These are phyloP conservation scores for Dendrobium huoshanense DNA, from an alignment of 106 monocot genomes.

Conservation along the genomic window DNA sequence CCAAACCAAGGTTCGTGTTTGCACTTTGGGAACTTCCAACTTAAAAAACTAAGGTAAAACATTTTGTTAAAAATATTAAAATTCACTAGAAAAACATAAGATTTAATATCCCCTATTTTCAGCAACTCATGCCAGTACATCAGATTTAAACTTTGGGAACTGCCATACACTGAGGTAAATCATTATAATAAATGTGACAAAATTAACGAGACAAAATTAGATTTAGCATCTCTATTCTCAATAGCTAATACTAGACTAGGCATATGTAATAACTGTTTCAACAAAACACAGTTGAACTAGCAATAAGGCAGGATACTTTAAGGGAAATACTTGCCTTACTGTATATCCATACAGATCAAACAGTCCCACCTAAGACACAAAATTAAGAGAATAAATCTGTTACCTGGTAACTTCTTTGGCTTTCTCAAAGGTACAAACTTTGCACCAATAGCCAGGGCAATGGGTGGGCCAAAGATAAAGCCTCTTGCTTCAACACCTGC, in stretches of 20 bases:
- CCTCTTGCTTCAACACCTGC: conserved; percentile 82
- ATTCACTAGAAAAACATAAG: too few relatives aligned
- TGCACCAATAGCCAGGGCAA: conserved; percentile 81
- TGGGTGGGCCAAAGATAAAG: conserved; percentile 78
- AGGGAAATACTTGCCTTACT: background rate
- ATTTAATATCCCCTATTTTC: too few relatives aligned
- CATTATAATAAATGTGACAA: background rate
- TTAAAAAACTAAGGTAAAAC: background rate
- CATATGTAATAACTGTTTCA: background rate
- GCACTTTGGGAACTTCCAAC: background rate
- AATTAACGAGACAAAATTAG: background rate
- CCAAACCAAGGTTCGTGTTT: background rate
- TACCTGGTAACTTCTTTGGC: conserved; percentile 82
- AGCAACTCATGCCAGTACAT: too few relatives aligned
- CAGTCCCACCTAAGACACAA: background rate
- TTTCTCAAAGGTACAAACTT: conserved; percentile 89
- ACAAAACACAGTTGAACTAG: background rate
- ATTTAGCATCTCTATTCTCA: background rate
- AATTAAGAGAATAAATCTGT: background rate
- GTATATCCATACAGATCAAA: background rate
- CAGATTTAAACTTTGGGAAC: too few relatives aligned
- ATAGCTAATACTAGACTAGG: background rate
- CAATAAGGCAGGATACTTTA: background rate
- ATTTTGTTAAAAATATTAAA: background rate
- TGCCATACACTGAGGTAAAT: too few relatives aligned